Evolutionary conservation across 2,329 filamentous ascomycete species (phyloP), one percentile per base, ranked within the genome.

Genomic region (Teratosphaeriaceae sp.): DNA sequence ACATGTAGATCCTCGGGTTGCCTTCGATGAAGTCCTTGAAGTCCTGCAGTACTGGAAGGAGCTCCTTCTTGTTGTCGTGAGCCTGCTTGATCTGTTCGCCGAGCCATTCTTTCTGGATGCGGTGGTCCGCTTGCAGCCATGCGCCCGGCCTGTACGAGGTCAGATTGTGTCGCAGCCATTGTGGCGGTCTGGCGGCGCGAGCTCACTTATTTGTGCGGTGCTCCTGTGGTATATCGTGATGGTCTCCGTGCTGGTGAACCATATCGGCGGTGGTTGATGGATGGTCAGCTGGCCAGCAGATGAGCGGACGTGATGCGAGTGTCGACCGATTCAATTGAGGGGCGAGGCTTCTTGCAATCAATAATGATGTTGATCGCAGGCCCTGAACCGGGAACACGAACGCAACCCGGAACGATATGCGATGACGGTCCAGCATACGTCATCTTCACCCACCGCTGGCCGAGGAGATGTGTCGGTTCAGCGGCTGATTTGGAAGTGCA

Each of bases 11-110:
- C 18, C 79, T 73, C 1, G 80, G 66, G 49, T 79, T 79, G 21
- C 61, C 13, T 59, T 86, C 82, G 48, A 87, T 85, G 19, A 85
- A 65, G 1, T 75, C 60, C 55, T 79, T 71, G 65, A 87, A 84
- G 49, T 85, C 82, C 48, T 73, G 54, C 0, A 86, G 62, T 0
- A 79, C 79, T 0, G 80, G 80, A 11, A 74, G 70, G 0, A 85
- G 67, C 2, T 72, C 60, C 50, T 73, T 63, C 3, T 63, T 56
- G 6, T 75, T 63, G 13, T 67, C 61, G 52, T 80, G 74, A 18
- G 79, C 73, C 30, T 80, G 67, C 6, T 74, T 62, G 33, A 81
- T 71, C 16, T 78, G 68, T 12, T 68, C 68, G 6, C 65, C 65
- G n/a, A 86, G 72, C 78, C 77, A 86, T 59, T 78, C 72, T 43